phyloP scores from a whole-genome alignment of 164 flowering plant genomes.

The Magnolia sinica region DNA sequence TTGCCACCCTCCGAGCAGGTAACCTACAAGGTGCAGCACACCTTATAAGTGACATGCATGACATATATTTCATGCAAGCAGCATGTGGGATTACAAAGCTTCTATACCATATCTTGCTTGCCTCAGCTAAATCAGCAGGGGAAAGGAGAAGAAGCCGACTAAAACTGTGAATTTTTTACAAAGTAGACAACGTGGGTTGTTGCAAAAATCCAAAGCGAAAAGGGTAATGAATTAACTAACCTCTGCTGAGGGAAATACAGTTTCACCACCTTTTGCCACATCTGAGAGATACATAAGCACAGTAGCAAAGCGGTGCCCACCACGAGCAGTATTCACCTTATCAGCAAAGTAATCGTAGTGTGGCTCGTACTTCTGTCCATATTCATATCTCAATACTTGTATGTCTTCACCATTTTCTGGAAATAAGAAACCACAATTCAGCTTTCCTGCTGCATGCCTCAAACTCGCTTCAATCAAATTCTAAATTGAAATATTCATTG shows the following conservation, averaged over 20 bases:
- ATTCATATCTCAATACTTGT: constrained; percentile 85
- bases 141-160: not conserved
- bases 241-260: constrained; percentile 91
- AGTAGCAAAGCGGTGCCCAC: constrained; percentile 91
- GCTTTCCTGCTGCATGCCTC: not conserved
- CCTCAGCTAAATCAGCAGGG: not conserved
- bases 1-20: not conserved
- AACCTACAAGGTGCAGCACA: not conserved
- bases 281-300: constrained; percentile 91
- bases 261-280: constrained; percentile 92
- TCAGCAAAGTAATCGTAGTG: constrained; percentile 88
- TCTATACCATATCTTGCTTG: not conserved
- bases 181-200: not conserved
- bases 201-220: not conserved
- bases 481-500: not conserved
- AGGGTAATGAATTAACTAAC: constrained; percentile 41
- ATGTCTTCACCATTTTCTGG: constrained; percentile 96
- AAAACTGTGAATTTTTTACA: not conserved
- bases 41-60: not conserved
- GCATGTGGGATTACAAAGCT: not conserved
- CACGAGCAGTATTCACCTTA: constrained; percentile 83
- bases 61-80: not conserved
- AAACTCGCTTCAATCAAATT: not conserved
- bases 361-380: constrained; percentile 88
- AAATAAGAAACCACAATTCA: not conserved